phyloP scores from a whole-genome alignment of 805 yeast species.

The Ogataea pilisensis region DNA sequence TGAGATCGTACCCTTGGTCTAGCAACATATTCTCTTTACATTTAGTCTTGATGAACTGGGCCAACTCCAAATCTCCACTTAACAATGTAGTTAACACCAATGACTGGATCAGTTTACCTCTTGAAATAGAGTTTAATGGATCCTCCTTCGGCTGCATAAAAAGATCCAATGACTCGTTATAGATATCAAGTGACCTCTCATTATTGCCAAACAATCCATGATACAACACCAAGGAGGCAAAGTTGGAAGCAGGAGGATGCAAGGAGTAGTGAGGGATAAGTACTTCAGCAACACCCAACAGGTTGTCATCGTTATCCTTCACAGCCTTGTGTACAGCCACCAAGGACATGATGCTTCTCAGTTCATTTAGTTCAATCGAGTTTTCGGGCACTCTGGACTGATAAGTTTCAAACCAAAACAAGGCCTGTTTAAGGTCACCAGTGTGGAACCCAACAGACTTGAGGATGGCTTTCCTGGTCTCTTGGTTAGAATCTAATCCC shows the following conservation, averaged over 20 bases:
- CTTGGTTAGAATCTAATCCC: slow-evolving; percentile 12
- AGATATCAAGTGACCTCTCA: slow-evolving; percentile 29
- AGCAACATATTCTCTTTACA: slow-evolving; percentile 24
- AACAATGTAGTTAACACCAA: slow-evolving; percentile 24
- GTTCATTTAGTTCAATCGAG: slow-evolving; percentile 15
- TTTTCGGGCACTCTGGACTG: slow-evolving; percentile 24
- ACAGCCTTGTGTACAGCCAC: slow-evolving; percentile 24
- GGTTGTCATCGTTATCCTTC: slow-evolving; percentile 5
- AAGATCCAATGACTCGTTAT: slow-evolving; percentile 25
- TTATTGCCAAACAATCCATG: slow-evolving; percentile 28
- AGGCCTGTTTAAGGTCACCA: slow-evolving; percentile 18
- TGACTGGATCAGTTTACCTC: slow-evolving; percentile 25
- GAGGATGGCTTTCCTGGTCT: slow-evolving; percentile 13
- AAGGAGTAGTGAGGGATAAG: slow-evolving; percentile 22
- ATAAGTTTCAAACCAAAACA: slow-evolving; percentile 21
- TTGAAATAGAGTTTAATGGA: slow-evolving; percentile 7
- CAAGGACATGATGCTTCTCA: slow-evolving; percentile 21
- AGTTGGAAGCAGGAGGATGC: slow-evolving; percentile 21
- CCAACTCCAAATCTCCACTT: slow-evolving; percentile 28
- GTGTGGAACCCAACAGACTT: slow-evolving; percentile 24
- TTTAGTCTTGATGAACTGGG: slow-evolving; percentile 29
- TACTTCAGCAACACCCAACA: slow-evolving; percentile 23
- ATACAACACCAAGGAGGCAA: slow-evolving; percentile 23
- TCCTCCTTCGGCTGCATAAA: slow-evolving; percentile 17
- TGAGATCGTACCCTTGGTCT: slow-evolving; percentile 19